Conservation (phyloP, 2,329 filamentous ascomycete genomes). For the Emergomyces orientalis region DNA sequence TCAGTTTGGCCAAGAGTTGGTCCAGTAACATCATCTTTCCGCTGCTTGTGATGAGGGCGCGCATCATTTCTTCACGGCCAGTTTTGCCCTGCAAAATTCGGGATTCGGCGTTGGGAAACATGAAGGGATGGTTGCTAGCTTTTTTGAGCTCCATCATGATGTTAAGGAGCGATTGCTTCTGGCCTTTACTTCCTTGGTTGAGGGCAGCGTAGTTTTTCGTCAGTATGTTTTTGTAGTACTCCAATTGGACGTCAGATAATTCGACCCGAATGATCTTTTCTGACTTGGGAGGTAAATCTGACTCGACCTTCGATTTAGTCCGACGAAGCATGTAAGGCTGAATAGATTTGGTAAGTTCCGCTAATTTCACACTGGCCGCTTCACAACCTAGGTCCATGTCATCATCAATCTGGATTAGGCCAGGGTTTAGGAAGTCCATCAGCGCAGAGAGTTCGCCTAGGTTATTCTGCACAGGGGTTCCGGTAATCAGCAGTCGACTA, state of each 20-base stretch:
- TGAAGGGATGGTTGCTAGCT: slow-evolving; percentile 96
- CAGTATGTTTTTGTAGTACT: slow-evolving; percentile 98
- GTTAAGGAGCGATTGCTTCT: slow-evolving; percentile 91
- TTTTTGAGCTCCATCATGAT: slow-evolving; percentile 99
- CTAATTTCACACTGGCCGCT: slow-evolving; percentile 77
- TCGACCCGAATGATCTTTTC: slow-evolving; percentile 99
- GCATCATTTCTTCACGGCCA: slow-evolving; percentile 80
- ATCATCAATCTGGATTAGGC: slow-evolving; percentile 80
- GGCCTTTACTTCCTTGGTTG: slow-evolving; percentile 78
- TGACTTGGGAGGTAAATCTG: slow-evolving; percentile 89
- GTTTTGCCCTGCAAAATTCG: slow-evolving; percentile 72
- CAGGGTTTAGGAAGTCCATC: slow-evolving; percentile 96
- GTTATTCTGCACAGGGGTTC: slow-evolving; percentile 96
- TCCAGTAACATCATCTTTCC: slow-evolving; percentile 99
- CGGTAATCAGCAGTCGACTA: slow-evolving; percentile 85
- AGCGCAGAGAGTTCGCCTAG: slow-evolving; percentile 83
- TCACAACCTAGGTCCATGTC: slow-evolving; percentile 76
- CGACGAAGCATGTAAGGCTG: slow-evolving; percentile 90
- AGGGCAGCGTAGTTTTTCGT: slow-evolving; percentile 93
- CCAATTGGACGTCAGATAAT: slow-evolving; percentile 87
- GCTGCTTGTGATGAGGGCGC: slow-evolving; percentile 89
- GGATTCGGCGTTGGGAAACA: slow-evolving; percentile 91
- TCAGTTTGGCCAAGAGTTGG: slow-evolving; percentile 86
- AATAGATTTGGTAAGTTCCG: slow-evolving; percentile 74
- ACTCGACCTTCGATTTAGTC: slow-evolving; percentile 95